Base-by-base conservation (phyloP, 495 filamentous ascomycete species). In the Rusavskia elegans region DNA sequence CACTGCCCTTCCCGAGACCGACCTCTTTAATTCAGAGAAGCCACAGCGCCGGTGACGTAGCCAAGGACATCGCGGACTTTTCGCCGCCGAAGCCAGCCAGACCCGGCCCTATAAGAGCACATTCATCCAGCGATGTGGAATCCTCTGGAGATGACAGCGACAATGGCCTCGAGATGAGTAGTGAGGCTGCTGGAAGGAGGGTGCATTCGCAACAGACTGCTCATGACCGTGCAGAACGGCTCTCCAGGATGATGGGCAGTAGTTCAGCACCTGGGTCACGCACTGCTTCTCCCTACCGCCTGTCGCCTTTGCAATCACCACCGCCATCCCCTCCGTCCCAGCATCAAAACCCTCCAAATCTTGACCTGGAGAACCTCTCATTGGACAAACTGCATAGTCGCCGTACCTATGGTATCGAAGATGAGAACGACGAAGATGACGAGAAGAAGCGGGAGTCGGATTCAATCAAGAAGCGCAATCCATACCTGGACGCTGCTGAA, bases 261-360 rank as follows among this genome's bases (percentile, higher is more conserved):
- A 49, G 52, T 21, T 63, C 60, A 14, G 60, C 60, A 3, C 61
- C 61, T 32, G 57, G 60, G 4, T 62, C 60, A 17, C 32, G 46
- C 2, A 49, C 5, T n/a, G 29, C 52, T 16, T 55, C 57, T 2
- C 57, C 59, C 14, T 49, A 23, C 20, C 21, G 50, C 50, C 62
- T 60, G 5, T 53, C 60, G 4, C 53, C 57, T 48, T 48, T 48
- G 29, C 50, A 48, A 11, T 50, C 61, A 9, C 57, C 59, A 14
- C 27, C 41, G n/a, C 29, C 52, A 5, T 37, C 29, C 2, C 41
- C 36, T 25, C 49, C 21, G 20, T 20, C 23, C 9, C 5, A 13
- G 10, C 32, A 14, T 46, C 20, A 46, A 10, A 11, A 1, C 1
- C 44, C 17, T 11, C 53, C 35, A n/a, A 30, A 40, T 21, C 51